Conservation (phyloP, 192 early-diverging fungal genomes). For the Mortierella hygrophila region DNA sequence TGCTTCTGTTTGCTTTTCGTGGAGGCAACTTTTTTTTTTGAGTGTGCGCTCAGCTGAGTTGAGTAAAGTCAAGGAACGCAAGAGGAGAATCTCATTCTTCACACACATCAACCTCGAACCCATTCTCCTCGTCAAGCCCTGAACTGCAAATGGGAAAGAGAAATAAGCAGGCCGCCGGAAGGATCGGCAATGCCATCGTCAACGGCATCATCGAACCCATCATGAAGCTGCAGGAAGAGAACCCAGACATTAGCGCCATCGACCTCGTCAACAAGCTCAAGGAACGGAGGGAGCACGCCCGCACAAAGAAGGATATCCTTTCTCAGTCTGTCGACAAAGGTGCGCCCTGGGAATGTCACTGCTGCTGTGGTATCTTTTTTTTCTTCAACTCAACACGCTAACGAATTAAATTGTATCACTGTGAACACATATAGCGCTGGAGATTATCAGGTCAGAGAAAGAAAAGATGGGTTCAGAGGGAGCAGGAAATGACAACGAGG, state of each 20-base stretch:
- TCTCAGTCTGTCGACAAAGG: slow-evolving; percentile 45
- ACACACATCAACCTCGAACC: not conserved
- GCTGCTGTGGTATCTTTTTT: not conserved
- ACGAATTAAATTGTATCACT: not conserved
- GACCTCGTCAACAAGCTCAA: slow-evolving; percentile 43
- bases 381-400: not conserved
- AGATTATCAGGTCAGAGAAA: slow-evolving; percentile 42
- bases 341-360: not conserved
- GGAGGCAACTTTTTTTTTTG: not conserved
- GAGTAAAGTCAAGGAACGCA: not conserved
- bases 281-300: slow-evolving; percentile 30
- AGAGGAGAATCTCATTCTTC: slow-evolving; percentile 3
- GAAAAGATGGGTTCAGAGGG: slow-evolving; percentile 28
- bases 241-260: slow-evolving; percentile 43
- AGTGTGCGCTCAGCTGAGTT: not conserved
- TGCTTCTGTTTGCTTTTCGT: slow-evolving; percentile 1
- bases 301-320: slow-evolving; percentile 48
- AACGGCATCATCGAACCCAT: slow-evolving; percentile 54
- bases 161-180: slow-evolving; percentile 42
- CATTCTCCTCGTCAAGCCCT: not conserved
- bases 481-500: slow-evolving; percentile 13
- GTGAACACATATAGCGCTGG: slow-evolving; percentile 22
- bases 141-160: slow-evolving; percentile 39
- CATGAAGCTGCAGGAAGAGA: slow-evolving; percentile 58
- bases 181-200: slow-evolving; percentile 54